Evolutionary conservation across 306 rosid genomes (phyloP).

Genomic region (Cucurbita pepo): DNA sequence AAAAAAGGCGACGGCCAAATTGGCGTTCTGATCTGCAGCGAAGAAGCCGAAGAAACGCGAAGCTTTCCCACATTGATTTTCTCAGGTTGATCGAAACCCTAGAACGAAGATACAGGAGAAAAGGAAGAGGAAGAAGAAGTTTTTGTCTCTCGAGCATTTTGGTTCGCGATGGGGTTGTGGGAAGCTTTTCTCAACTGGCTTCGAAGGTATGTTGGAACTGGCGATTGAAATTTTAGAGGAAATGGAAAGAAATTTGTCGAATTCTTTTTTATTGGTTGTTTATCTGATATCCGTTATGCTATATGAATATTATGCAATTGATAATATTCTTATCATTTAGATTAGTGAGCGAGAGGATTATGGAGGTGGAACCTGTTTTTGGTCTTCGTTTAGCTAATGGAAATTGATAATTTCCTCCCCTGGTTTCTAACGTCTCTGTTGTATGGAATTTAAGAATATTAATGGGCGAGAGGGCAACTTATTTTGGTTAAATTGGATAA

Average conservation of each 20-base stretch:
- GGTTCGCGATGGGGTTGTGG: slow-evolving; percentile 30
- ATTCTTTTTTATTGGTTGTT: not conserved
- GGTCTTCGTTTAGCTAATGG: not conserved
- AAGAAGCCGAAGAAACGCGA: not conserved
- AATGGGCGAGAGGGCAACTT: not conserved
- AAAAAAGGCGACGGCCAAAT: not conserved
- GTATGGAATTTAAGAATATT: not conserved
- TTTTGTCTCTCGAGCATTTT: not conserved
- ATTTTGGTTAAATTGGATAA: not conserved
- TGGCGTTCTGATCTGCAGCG: not conserved
- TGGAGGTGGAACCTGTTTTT: not conserved
- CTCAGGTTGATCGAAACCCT: slow-evolving; percentile 1
- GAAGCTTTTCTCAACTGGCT: slow-evolving; percentile 60
- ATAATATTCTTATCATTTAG: not conserved
- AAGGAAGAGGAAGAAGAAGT: not conserved
- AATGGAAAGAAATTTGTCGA: not conserved
- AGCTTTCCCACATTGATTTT: not conserved
- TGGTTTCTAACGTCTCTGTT: not conserved
- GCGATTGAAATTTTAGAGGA: not conserved
- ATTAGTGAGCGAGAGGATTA: not conserved
- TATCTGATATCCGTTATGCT: not conserved
- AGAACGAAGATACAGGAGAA: not conserved
- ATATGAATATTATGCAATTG: not conserved
- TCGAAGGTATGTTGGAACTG: slow-evolving; percentile 32
- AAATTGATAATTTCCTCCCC: not conserved